Evolutionary conservation across 768 basidiomycete genomes (phyloP), one percentile per base, ranked within the genome.

Genomic region (Termitomyces sp.): DNA sequence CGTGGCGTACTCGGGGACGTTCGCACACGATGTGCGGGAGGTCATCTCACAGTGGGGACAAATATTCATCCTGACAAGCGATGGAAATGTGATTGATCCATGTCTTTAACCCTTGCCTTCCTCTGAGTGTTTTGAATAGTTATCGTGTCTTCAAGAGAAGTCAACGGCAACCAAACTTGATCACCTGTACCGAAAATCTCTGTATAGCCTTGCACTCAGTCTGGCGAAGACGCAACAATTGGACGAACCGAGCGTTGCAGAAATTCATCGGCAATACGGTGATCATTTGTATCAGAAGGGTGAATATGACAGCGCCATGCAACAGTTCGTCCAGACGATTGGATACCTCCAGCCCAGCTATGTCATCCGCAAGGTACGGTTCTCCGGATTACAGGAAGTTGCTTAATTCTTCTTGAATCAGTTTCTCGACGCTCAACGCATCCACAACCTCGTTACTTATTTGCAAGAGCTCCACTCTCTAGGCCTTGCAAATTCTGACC

Each of bases 341-440:
- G 93, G 96, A 0, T 78, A 86, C 49, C 76, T 97, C 0, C 91
- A 94, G 61, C 93, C 95, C 0, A 97, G 95, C 68, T 97, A 98
- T 73, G 95, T 98, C 36, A 94, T 98, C 53, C 86, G 97, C 65
- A 99, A 98, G 82, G 96, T 94, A 66, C 55, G 71, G 42, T 22
- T 4, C 46, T 24, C 46, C 30, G 47, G 37, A 22, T 20, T 49
- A 30, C 12, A 16, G 49, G 48, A 30, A 18, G 6, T 58, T 16
- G n/a, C 22, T 63, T 30, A 51, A n/a, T 37, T 41, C 7, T 33
- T 18, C 22, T 20, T 22, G n/a, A 30, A 15, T 41, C 47, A 98
- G 95, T 98, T 95, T 73, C 85, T 99, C 39, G 97, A 97, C 63
- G 94, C 96, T 0, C 97, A 98, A 68, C 81, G 95, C 2, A 97